Percentiles rank a stretch among this genome's conserved stretches.
These are phyloP conservation scores for Mortierella alpina DNA, from an alignment of 192 early-diverging fungal species.

Conservation along the genomic window DNA sequence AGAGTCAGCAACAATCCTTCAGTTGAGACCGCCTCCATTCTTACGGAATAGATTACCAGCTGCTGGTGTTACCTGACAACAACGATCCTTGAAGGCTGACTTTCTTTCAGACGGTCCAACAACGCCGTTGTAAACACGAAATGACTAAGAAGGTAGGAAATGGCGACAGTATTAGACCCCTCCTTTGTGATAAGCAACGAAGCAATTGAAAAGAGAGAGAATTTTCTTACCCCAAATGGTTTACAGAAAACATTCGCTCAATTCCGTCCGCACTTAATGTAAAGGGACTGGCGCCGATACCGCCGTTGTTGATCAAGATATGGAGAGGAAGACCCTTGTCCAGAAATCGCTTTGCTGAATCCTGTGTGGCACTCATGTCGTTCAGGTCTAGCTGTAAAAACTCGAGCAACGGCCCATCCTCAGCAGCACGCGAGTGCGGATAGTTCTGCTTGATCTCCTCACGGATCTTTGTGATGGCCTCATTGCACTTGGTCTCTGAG, in stretches of 20 bases:
- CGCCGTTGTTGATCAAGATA: conserved; percentile 47
- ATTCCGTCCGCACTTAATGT: conserved; percentile 45
- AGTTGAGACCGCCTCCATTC: background rate
- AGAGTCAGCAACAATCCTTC: background rate
- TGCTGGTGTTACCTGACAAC: conserved; percentile 8
- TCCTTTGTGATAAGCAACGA: background rate
- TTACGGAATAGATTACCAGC: too few species aligned
- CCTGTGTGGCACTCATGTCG: conserved; percentile 9
- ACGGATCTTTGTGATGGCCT: conserved; percentile 9
- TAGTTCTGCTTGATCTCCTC: conserved; percentile 17
- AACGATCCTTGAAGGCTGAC: conserved; percentile 23
- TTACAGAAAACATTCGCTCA: conserved; percentile 55
- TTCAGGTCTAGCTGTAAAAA: conserved; percentile 34
- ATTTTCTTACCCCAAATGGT: conserved; percentile 53
- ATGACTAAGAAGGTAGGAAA: background rate
- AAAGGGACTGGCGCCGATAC: conserved; percentile 1
- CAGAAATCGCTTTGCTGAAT: conserved; percentile 45
- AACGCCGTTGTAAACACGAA: conserved; percentile 29
- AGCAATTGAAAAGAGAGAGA: background rate
- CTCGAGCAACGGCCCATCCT: conserved; percentile 16
- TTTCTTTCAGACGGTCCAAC: conserved; percentile 3
- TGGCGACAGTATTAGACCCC: conserved; percentile 3
- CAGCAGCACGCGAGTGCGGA: background rate
- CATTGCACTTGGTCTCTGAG: conserved; percentile 2
- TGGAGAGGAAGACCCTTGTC: conserved; percentile 51